Base-by-base conservation (phyloP, 2,329 filamentous ascomycete species). In the Parastagonospora nodorum region DNA sequence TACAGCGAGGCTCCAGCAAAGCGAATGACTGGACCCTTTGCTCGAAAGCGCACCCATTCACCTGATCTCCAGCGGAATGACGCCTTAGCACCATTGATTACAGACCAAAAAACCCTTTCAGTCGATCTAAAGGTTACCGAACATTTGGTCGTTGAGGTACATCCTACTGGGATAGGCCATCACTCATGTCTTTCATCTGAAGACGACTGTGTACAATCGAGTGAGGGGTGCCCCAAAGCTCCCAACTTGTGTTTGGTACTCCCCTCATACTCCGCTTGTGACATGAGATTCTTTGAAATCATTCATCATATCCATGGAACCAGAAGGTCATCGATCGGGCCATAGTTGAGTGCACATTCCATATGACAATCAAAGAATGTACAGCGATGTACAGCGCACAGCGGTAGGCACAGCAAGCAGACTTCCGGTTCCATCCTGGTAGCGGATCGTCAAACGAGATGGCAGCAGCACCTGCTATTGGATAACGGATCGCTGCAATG, bases 361-460 rank as follows among this genome's bases (percentile, higher is more conserved):
- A 35, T 24, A 40, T 35, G 28, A 39, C 36, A 19, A 27, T 30
- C 28, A 38, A 46, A 40, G 44, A 40, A 46, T 46, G 44, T 29
- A 39, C 24, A 29, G 10, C 19, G 19, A 24, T 24, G 19, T 24
- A 24, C 19, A 39, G 28, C 12, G 28, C 29, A 46, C 16, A 31
- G 19, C 7, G 40, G 27, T 12, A 46, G n/a, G n/a, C 16, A 16
- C 15, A 33, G 44, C 28, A 46, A 33, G 27, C 28, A 33, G 12
- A 27, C 8, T 46, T 16, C 36, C 29, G 44, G 15, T 32, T 32
- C 11, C 16, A 14, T 40, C 16, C 27, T 46, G 27, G 8, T 35
- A 35, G 42, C 14, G 12, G 32, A 24, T 27, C 15, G 29, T 46
- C 14, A 14, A 33, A 46, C 16, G 29, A 40, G 36, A 46, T 33